These are phyloP conservation scores for Euphrasia arctica DNA, from an alignment of 305 asterid genomes.

Conservation along the genomic window DNA sequence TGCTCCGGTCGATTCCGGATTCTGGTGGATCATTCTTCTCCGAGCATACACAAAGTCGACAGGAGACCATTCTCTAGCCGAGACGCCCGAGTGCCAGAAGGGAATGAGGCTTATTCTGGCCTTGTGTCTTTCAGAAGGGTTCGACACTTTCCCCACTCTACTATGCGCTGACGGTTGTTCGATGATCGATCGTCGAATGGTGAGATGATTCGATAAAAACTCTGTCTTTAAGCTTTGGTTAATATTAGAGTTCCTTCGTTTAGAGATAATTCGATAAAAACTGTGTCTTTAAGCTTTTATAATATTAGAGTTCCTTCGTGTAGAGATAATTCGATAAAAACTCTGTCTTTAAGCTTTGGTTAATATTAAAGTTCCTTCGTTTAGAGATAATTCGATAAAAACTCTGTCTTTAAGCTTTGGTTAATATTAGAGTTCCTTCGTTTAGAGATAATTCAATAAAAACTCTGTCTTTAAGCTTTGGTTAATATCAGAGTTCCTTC, in stretches of 20 bases:
- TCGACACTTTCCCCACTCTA: conserved; percentile 75
- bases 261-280: conserved; percentile 18
- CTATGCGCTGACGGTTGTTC: conserved; percentile 90
- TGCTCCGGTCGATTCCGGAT: conserved; percentile 86
- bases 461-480: not conserved
- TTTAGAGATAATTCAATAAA: conserved; percentile 16
- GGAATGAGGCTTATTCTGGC: conserved; percentile 71
- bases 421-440: too few relatives aligned
- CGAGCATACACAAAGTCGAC: conserved; percentile 89
- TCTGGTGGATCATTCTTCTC: conserved; percentile 89
- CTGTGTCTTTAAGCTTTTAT: not conserved
- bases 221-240: not conserved
- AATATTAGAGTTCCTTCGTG: too few relatives aligned
- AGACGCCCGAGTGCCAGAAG: conserved; percentile 74
- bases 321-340: conserved; percentile 17
- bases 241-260: too few relatives aligned
- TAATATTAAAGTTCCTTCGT: too few relatives aligned
- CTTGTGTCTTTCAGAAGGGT: conserved; percentile 72
- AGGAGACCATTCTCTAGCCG: conserved; percentile 63
- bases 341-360: not conserved
- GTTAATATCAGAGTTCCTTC: too few relatives aligned
- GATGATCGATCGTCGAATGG: conserved; percentile 87
- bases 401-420: not conserved
- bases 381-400: conserved; percentile 17
- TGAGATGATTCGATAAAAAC: conserved; percentile 24